phyloP scores from a whole-genome alignment of 2,329 filamentous ascomycete genomes.

The Xylariomycetidae sp. region DNA sequence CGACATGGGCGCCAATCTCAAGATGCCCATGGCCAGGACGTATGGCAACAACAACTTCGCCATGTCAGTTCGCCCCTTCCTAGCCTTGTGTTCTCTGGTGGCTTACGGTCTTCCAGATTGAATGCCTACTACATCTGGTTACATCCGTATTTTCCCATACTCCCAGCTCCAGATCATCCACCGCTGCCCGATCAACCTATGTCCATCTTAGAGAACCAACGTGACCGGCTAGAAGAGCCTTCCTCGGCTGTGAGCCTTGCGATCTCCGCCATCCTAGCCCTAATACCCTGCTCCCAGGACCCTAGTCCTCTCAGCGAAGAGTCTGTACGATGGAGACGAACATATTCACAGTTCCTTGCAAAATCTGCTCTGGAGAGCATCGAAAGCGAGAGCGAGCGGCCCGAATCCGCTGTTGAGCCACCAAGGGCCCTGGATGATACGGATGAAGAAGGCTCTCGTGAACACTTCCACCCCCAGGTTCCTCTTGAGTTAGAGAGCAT shows the following conservation, averaged over 20 bases:
- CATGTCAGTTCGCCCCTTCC: constrained; percentile 30
- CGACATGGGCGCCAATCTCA: constrained; percentile 10
- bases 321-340: constrained; percentile 37
- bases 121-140: constrained; percentile 48
- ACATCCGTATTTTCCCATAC: constrained; percentile 43
- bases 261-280: constrained; percentile 40
- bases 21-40: constrained; percentile 32
- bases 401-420: constrained; percentile 38
- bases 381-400: constrained; percentile 41
- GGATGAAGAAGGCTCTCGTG: constrained; percentile 24
- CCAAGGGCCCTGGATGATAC: constrained; percentile 36
- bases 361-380: constrained; percentile 42
- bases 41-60: constrained; percentile 33
- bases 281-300: constrained; percentile 40
- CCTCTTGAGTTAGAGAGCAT: constrained; percentile 42
- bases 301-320: constrained; percentile 29
- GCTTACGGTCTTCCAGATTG: constrained; percentile 25
- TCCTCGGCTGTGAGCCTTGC: constrained; percentile 39
- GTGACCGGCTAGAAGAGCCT: constrained; percentile 31
- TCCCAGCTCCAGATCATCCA: constrained; percentile 34
- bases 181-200: constrained; percentile 28
- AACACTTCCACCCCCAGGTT: constrained; percentile 37
- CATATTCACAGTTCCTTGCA: constrained; percentile 42
- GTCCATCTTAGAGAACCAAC: constrained; percentile 29
- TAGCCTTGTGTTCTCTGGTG: background rate